Evolutionary conservation across 164 flowering plant genomes (phyloP).

Genomic region (Tetracentron sinense): DNA sequence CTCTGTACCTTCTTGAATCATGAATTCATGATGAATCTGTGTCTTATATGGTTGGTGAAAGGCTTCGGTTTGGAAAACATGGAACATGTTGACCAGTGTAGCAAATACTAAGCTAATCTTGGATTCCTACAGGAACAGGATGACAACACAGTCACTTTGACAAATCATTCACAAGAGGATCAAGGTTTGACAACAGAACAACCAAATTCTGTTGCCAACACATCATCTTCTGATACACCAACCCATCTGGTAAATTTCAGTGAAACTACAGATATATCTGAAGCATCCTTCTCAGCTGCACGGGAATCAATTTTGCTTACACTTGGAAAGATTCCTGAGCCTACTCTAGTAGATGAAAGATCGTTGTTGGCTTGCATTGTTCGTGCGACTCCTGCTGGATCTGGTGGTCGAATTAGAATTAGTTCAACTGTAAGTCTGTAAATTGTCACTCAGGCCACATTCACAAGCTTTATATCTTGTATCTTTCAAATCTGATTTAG

Average conservation of each 20-base stretch:
- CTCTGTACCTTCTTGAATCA: background rate
- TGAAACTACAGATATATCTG: constrained; percentile 35
- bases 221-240: constrained; percentile 29
- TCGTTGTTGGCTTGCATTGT: constrained; percentile 77
- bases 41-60: no score
- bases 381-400: constrained; percentile 86
- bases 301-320: constrained; percentile 21
- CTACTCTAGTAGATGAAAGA: constrained; percentile 69
- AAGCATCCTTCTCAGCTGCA: constrained; percentile 32
- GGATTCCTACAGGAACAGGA: constrained; percentile 39
- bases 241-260: constrained; percentile 18
- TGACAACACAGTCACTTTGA: constrained; percentile 14
- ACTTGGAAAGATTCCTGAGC: constrained; percentile 38
- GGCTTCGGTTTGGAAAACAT: no score
- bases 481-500: constrained; percentile 1
- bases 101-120: constrained; percentile 4
- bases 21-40: background rate
- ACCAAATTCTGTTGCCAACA: constrained; percentile 22
- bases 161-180: constrained; percentile 24
- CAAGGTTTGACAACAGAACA: constrained; percentile 31
- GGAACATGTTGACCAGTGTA: background rate
- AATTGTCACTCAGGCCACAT: background rate
- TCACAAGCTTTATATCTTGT: background rate
- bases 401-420: constrained; percentile 69
- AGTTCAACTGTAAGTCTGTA: constrained; percentile 72